Evolutionary conservation across 2,329 filamentous ascomycete genomes (phyloP).

Genomic region (Cryphonectria naterciae): DNA sequence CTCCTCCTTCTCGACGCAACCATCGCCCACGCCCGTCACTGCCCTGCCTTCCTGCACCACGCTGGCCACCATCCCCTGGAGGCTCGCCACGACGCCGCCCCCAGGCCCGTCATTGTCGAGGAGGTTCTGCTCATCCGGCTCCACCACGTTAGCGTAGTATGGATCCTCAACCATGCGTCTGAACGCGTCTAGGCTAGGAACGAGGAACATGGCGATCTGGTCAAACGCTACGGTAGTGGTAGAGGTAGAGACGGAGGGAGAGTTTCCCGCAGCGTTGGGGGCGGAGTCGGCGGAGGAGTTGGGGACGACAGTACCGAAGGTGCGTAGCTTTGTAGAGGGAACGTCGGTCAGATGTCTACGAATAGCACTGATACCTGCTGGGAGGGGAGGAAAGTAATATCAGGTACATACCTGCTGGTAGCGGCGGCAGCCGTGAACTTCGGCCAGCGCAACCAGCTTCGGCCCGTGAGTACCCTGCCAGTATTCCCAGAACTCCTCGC

Average conservation of each 20-base stretch:
- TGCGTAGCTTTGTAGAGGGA: not conserved
- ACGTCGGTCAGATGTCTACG: not conserved
- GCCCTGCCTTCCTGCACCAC: not conserved
- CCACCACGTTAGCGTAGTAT: conserved; percentile 2
- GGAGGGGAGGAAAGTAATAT: not conserved
- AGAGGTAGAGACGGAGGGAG: not conserved
- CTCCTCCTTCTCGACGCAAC: not conserved
- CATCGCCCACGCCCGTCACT: not conserved
- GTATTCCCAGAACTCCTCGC: conserved; percentile 7
- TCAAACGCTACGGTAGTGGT: conserved; percentile 2
- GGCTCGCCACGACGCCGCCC: not conserved
- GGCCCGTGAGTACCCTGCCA: conserved; percentile 1
- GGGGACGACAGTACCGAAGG: not conserved
- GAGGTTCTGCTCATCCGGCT: conserved; percentile 10
- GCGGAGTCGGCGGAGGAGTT: not conserved
- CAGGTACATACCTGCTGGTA: conserved; percentile 13
- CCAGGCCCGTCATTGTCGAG: not conserved
- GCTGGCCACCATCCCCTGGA: not conserved
- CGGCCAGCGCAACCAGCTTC: conserved; percentile 13
- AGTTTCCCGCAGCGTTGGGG: not conserved
- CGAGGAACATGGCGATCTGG: conserved; percentile 3
- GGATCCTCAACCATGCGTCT: conserved; percentile 7
- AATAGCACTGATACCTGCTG: not conserved
- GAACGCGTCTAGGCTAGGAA: not conserved
- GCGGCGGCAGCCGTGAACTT: conserved; percentile 4